Conservation (phyloP, 768 basidiomycete genomes). For the Phylloporus sp. region DNA sequence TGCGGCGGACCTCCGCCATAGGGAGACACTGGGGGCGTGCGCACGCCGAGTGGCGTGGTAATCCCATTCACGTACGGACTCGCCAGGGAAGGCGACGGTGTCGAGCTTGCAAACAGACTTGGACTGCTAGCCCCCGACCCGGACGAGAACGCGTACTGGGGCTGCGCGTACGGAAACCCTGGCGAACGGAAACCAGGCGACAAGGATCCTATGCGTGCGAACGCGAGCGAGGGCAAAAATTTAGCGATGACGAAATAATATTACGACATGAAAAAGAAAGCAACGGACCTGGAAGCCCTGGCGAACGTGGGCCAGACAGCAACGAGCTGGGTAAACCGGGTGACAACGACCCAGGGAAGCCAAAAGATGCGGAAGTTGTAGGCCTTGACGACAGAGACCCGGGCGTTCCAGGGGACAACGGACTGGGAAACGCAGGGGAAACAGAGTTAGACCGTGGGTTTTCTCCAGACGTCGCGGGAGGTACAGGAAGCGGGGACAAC, state of each 20-base stretch:
- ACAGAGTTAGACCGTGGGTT: slow-evolving; percentile 1
- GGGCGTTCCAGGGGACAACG: slow-evolving; percentile 8
- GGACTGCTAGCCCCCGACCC: slow-evolving; percentile 9
- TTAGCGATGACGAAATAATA: slow-evolving; percentile 6
- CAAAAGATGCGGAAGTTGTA: slow-evolving; percentile 4
- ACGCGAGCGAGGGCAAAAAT: not conserved
- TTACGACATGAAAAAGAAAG: slow-evolving; percentile 3
- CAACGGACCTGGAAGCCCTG: slow-evolving; percentile 24
- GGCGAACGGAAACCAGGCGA: slow-evolving; percentile 24
- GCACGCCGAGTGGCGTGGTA: slow-evolving; percentile 1
- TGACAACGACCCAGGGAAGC: slow-evolving; percentile 13
- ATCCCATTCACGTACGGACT: not conserved
- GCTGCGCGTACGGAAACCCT: slow-evolving; percentile 2
- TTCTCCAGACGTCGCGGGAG: slow-evolving; percentile 1
- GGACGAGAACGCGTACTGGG: slow-evolving; percentile 21
- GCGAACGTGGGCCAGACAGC: slow-evolving; percentile 20
- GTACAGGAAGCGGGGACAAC: slow-evolving; percentile 13
- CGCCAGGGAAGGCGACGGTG: not conserved
- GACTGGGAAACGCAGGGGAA: slow-evolving; percentile 12
- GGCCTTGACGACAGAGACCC: slow-evolving; percentile 7
- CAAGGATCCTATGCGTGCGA: slow-evolving; percentile 13
- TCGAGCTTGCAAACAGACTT: slow-evolving; percentile 2
- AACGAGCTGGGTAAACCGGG: slow-evolving; percentile 18
- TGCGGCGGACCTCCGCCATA: not conserved
- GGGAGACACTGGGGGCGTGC: slow-evolving; percentile 6